Evolutionary conservation across 441 rosid genomes (phyloP).

Genomic region (Daphne laureola): DNA sequence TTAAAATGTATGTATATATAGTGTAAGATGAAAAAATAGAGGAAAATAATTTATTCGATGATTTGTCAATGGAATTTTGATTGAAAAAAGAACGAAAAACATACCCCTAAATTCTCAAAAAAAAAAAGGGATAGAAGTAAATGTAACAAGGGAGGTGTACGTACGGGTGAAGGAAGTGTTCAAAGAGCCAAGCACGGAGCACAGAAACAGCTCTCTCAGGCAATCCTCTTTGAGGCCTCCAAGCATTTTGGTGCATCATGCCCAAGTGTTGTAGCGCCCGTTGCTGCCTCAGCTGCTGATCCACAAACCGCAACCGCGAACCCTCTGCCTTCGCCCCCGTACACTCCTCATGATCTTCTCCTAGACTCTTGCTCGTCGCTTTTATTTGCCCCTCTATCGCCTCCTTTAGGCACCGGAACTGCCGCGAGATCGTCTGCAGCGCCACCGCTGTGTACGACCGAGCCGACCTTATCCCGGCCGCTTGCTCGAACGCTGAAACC

Average conservation of each 20-base stretch:
- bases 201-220: conserved; percentile 70
- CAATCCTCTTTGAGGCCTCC: conserved; percentile 74
- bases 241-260: conserved; percentile 42
- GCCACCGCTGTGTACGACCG: conserved; percentile 53
- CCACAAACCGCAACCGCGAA: conserved; percentile 33
- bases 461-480: conserved; percentile 49
- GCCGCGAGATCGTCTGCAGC: conserved; percentile 57
- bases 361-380: conserved; percentile 38
- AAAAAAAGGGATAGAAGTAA: background rate
- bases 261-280: conserved; percentile 32
- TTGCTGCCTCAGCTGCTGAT: conserved; percentile 45
- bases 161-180: conserved; percentile 79
- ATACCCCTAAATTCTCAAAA: too few species aligned
- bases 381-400: conserved; percentile 52
- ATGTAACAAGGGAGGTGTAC: conserved; percentile 1
- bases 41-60: too few species aligned
- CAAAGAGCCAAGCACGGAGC: conserved; percentile 82
- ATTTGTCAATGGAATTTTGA: too few species aligned
- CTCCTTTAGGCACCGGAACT: conserved; percentile 59
- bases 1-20: too few species aligned
- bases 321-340: conserved; percentile 33
- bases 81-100: too few species aligned
- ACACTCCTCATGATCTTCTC: conserved; percentile 46
- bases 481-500: conserved; percentile 53
- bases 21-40: too few species aligned